phyloP scores from a whole-genome alignment of 192 early-diverging fungal genomes.

The Spinellus fusiger region DNA sequence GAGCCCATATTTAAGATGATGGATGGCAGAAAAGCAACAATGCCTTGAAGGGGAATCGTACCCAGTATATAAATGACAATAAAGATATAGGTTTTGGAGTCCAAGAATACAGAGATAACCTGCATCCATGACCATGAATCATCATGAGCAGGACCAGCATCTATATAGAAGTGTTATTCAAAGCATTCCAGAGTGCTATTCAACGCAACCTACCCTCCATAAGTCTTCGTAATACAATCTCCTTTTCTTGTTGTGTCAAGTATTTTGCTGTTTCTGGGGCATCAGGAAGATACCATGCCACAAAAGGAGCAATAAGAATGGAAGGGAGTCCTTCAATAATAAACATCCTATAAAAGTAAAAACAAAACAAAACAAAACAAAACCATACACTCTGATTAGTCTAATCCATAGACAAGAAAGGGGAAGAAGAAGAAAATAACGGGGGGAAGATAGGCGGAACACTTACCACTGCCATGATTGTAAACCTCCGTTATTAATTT shows the following conservation, averaged over 20 bases:
- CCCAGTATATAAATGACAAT: slow-evolving; percentile 5
- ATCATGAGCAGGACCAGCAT: neutral
- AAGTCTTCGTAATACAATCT: slow-evolving; percentile 25
- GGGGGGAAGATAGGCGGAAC: no score
- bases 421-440: no score
- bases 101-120: slow-evolving; percentile 9
- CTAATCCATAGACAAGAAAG: no score
- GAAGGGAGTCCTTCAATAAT: slow-evolving; percentile 54
- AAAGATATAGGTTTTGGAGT: slow-evolving; percentile 14
- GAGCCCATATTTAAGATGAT: neutral
- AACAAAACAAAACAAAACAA: neutral
- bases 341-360: slow-evolving; percentile 37
- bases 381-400: neutral
- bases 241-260: slow-evolving; percentile 33
- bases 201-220: slow-evolving; percentile 3
- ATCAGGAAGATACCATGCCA: slow-evolving; percentile 32
- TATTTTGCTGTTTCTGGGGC: slow-evolving; percentile 31
- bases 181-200: no score
- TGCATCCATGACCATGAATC: slow-evolving; percentile 17
- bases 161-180: no score
- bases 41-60: slow-evolving; percentile 6
- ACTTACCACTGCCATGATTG: slow-evolving; percentile 12
- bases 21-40: neutral
- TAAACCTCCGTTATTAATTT: slow-evolving; percentile 32
- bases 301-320: slow-evolving; percentile 28